phyloP scores from a whole-genome alignment of 768 basidiomycete genomes.

The Punctularia strigosozonata region DNA sequence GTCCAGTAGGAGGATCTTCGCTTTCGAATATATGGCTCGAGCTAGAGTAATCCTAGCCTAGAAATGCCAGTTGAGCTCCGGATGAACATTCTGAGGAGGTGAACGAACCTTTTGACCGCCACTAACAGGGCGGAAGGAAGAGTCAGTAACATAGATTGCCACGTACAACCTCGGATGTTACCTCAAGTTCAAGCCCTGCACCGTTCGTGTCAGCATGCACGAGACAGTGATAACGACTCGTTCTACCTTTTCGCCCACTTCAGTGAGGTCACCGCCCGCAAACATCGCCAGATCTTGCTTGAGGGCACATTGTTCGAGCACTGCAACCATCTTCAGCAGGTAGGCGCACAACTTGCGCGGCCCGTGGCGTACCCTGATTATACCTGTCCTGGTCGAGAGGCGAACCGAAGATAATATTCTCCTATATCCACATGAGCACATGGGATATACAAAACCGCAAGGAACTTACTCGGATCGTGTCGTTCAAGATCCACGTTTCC shows the following conservation, averaged over 20 bases:
- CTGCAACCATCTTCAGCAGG: slow-evolving; percentile 7
- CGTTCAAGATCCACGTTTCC: slow-evolving; percentile 9
- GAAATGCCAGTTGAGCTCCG: slow-evolving; percentile 5
- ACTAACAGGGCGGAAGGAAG: slow-evolving; percentile 7
- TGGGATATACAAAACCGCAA: too few species aligned
- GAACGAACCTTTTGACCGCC: slow-evolving; percentile 30
- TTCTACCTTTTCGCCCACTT: slow-evolving; percentile 52
- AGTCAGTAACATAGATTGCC: background rate
- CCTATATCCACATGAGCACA: slow-evolving; percentile 12
- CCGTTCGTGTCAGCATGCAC: slow-evolving; percentile 4
- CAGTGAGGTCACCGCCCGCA: slow-evolving; percentile 37
- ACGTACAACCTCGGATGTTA: background rate
- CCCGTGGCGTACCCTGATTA: background rate
- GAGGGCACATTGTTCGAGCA: slow-evolving; percentile 27
- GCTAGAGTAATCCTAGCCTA: slow-evolving; percentile 28
- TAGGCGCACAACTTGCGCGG: background rate
- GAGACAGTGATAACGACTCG: slow-evolving; percentile 22
- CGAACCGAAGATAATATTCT: slow-evolving; percentile 11
- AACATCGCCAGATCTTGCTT: slow-evolving; percentile 34
- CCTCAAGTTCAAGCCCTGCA: background rate
- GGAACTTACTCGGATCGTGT: slow-evolving; percentile 6
- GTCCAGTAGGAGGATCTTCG: slow-evolving; percentile 25
- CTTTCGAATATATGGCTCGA: slow-evolving; percentile 24
- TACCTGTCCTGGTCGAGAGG: background rate
- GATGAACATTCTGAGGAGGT: too few species aligned